Evolutionary conservation across 2,329 filamentous ascomycete genomes (phyloP).

Genomic region (Aspergillus sp.): DNA sequence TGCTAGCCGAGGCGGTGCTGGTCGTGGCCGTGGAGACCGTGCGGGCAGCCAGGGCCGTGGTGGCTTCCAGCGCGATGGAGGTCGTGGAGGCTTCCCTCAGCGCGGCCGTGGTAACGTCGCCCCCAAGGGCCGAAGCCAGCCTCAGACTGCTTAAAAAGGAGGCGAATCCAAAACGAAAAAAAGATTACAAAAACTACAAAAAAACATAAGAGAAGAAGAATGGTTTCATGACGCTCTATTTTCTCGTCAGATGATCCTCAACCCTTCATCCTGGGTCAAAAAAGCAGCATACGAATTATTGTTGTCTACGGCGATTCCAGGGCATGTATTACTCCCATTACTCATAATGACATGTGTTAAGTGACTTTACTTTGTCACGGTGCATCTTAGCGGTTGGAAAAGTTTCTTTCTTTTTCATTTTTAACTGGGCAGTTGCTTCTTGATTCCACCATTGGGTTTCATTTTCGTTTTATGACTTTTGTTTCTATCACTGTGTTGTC

Average conservation of each 20-base stretch:
- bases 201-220: too few species aligned
- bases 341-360: conserved; percentile 38
- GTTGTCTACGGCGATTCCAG: conserved; percentile 17
- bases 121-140: conserved; percentile 41
- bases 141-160: conserved; percentile 37
- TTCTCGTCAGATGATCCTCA: conserved; percentile 14
- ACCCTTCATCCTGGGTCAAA: conserved; percentile 16
- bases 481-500: conserved; percentile 6
- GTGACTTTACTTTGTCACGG: conserved; percentile 30
- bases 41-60: conserved; percentile 60
- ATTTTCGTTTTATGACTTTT: conserved; percentile 12
- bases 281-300: conserved; percentile 11
- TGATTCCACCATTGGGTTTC: conserved; percentile 17
- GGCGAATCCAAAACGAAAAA: background rate
- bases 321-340: conserved; percentile 35
- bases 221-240: conserved; percentile 1
- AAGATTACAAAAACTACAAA: too few species aligned
- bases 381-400: conserved; percentile 42
- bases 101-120: conserved; percentile 58
- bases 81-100: conserved; percentile 62
- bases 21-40: conserved; percentile 66
- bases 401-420: conserved; percentile 29
- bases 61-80: conserved; percentile 64
- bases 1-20: conserved; percentile 58
- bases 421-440: conserved; percentile 8